A percentile compares a stretch with the other conserved stretches of the same genome.
phyloP scores from a whole-genome alignment of 1,284 basidiomycete genomes.

The Cutaneotrichosporon sp. region DNA sequence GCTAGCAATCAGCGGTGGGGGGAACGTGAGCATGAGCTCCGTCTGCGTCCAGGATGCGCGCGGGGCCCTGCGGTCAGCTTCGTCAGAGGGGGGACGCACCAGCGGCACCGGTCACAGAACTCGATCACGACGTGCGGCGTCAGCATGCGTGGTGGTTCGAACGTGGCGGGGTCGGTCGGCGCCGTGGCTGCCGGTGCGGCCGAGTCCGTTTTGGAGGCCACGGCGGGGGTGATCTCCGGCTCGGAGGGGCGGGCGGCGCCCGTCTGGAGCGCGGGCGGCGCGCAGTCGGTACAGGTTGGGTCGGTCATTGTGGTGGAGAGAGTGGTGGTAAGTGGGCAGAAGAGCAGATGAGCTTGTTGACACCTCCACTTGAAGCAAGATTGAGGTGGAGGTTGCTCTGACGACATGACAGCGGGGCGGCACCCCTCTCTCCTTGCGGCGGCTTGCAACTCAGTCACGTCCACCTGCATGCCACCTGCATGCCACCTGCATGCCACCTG shows the following conservation, averaged over 20 bases:
- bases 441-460: no score
- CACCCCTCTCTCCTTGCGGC: no score
- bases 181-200: not conserved
- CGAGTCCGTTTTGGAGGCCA: not conserved
- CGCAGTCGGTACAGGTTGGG: not conserved
- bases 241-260: not conserved
- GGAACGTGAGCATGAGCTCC: conserved; percentile 84
- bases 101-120: conserved; percentile 70
- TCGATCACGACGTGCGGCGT: conserved; percentile 62
- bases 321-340: not conserved
- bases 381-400: not conserved
- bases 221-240: not conserved
- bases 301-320: not conserved
- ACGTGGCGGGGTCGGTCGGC: conserved; percentile 34
- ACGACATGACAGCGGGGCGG: no score
- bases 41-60: conserved; percentile 86
- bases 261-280: not conserved
- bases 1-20: conserved; percentile 66
- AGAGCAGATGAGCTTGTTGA: not conserved
- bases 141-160: conserved; percentile 64
- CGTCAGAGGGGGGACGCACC: conserved; percentile 57
- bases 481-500: no score
- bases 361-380: not conserved
- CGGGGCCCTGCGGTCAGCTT: conserved; percentile 56
- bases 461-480: no score